phyloP scores from a whole-genome alignment of 2,329 filamentous ascomycete species.

The Ascosphaera pollenicola region DNA sequence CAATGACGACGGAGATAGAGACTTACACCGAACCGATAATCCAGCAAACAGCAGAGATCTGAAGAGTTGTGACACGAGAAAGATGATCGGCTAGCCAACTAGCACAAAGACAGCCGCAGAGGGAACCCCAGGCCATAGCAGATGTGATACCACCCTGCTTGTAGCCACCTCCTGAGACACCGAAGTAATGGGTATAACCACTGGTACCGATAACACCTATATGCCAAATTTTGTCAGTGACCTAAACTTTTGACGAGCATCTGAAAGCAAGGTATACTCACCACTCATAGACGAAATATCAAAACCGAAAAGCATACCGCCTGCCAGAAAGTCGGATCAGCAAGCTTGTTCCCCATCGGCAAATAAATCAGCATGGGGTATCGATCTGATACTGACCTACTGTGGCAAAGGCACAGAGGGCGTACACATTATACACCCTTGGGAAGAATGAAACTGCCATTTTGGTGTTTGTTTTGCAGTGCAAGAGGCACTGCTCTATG shows the following conservation, averaged over 20 bases:
- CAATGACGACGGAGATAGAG: slow-evolving; percentile 10
- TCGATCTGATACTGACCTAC: neutral
- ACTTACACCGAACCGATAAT: neutral
- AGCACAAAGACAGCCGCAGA: neutral
- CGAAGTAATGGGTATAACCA: neutral
- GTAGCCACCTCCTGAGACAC: neutral
- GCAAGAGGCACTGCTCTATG: neutral
- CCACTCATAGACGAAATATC: slow-evolving; percentile 29
- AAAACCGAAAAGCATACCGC: slow-evolving; percentile 35
- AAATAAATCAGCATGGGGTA: too few species aligned
- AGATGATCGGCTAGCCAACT: neutral
- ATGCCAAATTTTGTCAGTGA: neutral
- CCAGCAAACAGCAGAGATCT: neutral
- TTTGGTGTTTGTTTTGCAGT: neutral
- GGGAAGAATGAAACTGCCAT: neutral
- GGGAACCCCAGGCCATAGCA: neutral
- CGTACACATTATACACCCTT: slow-evolving; percentile 1
- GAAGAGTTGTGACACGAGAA: neutral
- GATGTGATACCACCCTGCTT: neutral
- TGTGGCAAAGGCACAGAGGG: neutral
- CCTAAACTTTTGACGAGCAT: too few species aligned
- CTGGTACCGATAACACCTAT: neutral
- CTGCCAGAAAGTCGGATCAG: slow-evolving; percentile 10
- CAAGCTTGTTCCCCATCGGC: too few species aligned
- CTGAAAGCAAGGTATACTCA: neutral